Base-by-base conservation (phyloP, 106 monocot genomes). In the Platanthera zijinensis region DNA sequence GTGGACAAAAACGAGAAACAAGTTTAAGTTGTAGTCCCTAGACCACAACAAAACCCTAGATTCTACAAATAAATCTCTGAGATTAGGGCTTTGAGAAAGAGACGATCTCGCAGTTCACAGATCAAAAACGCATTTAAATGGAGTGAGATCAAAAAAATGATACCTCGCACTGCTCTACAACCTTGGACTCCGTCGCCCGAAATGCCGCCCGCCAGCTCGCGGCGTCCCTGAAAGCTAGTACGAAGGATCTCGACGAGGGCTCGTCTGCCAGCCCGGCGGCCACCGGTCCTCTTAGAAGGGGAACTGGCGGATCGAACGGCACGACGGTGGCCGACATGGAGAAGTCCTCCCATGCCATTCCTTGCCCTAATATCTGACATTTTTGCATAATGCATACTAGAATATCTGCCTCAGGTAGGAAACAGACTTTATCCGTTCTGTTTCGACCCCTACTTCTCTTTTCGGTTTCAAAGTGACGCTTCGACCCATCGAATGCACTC, bases 111-210 rank as follows among this genome's bases (percentile, higher is more conserved):
- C 25, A 3, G n/a, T 48, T 15, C 45, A 70, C 48, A 8, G 48
- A 70, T n/a, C 1, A 45, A 14, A 32, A 2, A 25, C 3, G 11
- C 15, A n/a, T 10, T 53, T 53, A 17, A 1, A 0, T 14, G 48
- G 15, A 70, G 17, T 12, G n/a, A 48, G 70, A 48, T 1, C 46
- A 45, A 57, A 47, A 5, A 50, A 30, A 10, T 2, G 47, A 17
- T 66, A 97, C 96, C 96, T 91, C 69, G 81, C 94, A 99, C 45
- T 99, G 91, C 10, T 81, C 82, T 30, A 81, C 11, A 78, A 99
- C 71, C 77, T 88, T 99, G 25, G 92, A 81, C 61, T 80, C 81
- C 0, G 94, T 85, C 69, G 84, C 75, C 14, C 73, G 54, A 57
- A 75, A 85, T 2, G 97, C 92, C 10, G 80, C 80, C n/a, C 79